Conservation (phyloP, 1,284 basidiomycete species). For the Marasmius sp. region DNA sequence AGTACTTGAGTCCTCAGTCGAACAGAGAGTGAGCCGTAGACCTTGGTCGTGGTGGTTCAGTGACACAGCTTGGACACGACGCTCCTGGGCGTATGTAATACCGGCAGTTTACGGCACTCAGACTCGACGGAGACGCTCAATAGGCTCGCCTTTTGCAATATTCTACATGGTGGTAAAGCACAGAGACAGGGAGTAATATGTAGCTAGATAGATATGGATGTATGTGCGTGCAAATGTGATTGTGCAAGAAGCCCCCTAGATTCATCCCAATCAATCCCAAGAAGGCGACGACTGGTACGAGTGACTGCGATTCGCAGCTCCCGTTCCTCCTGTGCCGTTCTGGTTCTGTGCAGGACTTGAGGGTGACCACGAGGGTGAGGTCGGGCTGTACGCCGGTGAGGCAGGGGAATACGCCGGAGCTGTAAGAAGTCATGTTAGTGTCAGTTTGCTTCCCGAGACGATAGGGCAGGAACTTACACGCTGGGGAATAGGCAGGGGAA, state of each 20-base stretch:
- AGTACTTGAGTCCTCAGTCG: too few relatives aligned
- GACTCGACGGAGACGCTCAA: too few relatives aligned
- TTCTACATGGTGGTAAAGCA: not conserved
- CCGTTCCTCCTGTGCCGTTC: conserved; percentile 33
- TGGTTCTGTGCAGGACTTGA: conserved; percentile 74
- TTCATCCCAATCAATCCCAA: conserved; percentile 21
- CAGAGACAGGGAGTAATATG: not conserved
- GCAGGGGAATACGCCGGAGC: conserved; percentile 54
- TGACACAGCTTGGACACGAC: too few relatives aligned
- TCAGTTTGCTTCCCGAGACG: conserved; percentile 15
- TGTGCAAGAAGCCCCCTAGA: not conserved
- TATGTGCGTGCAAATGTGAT: not conserved
- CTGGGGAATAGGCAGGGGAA: conserved; percentile 81
- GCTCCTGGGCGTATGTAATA: too few relatives aligned
- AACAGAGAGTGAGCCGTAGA: too few relatives aligned
- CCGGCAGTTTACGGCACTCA: too few relatives aligned
- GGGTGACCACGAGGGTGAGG: conserved; percentile 80
- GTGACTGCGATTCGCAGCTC: conserved; percentile 14
- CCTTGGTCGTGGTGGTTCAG: too few relatives aligned
- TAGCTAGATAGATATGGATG: not conserved
- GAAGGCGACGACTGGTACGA: conserved; percentile 28
- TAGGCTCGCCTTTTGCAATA: not conserved
- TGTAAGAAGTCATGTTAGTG: conserved; percentile 29
- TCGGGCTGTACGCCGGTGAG: conserved; percentile 81
- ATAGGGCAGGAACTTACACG: conserved; percentile 54